Conservation (phyloP, 2,329 filamentous ascomycete genomes). For the Curvularia verruculosa region DNA sequence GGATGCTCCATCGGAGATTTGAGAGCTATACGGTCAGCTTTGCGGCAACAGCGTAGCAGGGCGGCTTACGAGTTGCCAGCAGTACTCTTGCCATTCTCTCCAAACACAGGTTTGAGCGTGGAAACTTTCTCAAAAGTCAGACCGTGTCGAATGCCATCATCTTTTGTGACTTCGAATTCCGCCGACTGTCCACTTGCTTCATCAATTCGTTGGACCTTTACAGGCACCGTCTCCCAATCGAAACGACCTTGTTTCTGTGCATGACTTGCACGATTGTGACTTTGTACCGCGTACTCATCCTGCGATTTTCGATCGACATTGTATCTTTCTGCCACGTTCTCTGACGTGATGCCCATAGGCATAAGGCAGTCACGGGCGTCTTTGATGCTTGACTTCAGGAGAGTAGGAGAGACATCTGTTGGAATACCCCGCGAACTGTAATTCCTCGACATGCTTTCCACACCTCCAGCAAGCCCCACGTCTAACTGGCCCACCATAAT, state of each 20-base stretch:
- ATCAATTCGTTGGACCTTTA: conserved; percentile 79
- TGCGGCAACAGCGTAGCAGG: not conserved
- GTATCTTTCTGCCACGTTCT: conserved; percentile 93
- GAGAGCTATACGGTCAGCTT: conserved; percentile 63
- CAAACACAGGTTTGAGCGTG: conserved; percentile 90
- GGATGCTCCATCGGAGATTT: conserved; percentile 92
- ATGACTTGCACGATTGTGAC: conserved; percentile 81
- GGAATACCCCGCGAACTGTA: conserved; percentile 77
- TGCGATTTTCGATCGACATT: conserved; percentile 77
- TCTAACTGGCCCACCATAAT: conserved; percentile 83
- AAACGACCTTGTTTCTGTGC: conserved; percentile 90
- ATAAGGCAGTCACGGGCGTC: conserved; percentile 85
- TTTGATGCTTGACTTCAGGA: conserved; percentile 72
- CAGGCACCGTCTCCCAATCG: conserved; percentile 90
- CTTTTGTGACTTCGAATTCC: conserved; percentile 76
- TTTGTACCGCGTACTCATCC: conserved; percentile 85
- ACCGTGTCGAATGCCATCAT: conserved; percentile 89
- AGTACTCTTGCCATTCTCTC: conserved; percentile 86
- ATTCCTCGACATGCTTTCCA: conserved; percentile 88
- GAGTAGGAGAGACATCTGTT: conserved; percentile 74
- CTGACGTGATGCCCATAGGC: conserved; percentile 98
- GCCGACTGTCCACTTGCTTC: conserved; percentile 69
- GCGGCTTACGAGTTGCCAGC: conserved; percentile 71
- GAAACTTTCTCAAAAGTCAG: conserved; percentile 80
- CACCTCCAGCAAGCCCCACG: conserved; percentile 83